phyloP scores from a whole-genome alignment of 2,329 filamentous ascomycete genomes.

The Tympanopsis confertula region DNA sequence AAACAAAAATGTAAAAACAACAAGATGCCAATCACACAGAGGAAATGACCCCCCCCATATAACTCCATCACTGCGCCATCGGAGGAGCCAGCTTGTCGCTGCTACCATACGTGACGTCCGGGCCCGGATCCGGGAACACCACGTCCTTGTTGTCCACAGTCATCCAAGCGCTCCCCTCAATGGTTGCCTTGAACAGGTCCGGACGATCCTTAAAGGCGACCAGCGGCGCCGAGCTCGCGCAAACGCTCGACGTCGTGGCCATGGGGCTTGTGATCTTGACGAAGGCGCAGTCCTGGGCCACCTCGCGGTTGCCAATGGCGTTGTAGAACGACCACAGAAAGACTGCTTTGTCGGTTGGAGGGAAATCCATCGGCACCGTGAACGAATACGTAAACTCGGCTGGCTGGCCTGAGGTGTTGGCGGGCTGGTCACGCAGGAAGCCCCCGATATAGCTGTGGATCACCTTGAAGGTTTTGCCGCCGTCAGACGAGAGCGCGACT shows the following conservation, averaged over 20 bases:
- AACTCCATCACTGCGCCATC: constrained; percentile 9
- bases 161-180: constrained; percentile 42
- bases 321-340: constrained; percentile 74
- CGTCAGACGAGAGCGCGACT: constrained; percentile 62
- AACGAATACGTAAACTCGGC: constrained; percentile 45
- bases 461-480: constrained; percentile 58
- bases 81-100: constrained; percentile 22
- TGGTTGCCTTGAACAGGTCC: constrained; percentile 60
- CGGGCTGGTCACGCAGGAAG: constrained; percentile 29
- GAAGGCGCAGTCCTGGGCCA: constrained; percentile 78
- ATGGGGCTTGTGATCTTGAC: constrained; percentile 43
- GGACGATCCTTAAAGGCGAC: constrained; percentile 43
- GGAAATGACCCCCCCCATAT: too few relatives aligned
- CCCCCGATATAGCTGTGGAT: constrained; percentile 43
- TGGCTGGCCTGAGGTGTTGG: constrained; percentile 22
- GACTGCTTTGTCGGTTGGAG: constrained; percentile 42
- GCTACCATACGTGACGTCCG: constrained; percentile 30
- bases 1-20: too few relatives aligned
- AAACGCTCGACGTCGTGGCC: constrained; percentile 16
- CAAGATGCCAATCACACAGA: too few relatives aligned
- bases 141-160: constrained; percentile 47
- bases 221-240: constrained; percentile 13
- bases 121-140: constrained; percentile 54
- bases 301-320: constrained; percentile 65
- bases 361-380: constrained; percentile 50